Percentiles rank a stretch among this genome's conserved stretches.
These are phyloP conservation scores for Phytopythium ostracodes DNA, from an alignment of 352 stramenopile species.

Conservation along the genomic window DNA sequence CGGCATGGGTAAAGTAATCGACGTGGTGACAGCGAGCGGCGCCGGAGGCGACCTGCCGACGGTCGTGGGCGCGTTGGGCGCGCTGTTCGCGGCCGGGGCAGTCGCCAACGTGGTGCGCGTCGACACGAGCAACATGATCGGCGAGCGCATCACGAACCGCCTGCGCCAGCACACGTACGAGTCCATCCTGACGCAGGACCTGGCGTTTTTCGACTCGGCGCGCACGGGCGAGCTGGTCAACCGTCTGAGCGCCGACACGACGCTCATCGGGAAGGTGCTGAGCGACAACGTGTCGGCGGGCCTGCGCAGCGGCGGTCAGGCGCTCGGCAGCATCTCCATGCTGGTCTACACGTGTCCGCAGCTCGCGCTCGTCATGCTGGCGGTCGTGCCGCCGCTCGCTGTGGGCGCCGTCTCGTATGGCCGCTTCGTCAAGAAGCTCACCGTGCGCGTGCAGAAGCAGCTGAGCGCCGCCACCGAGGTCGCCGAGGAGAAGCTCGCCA, in stretches of 20 bases:
- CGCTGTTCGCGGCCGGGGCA: constrained; percentile 64
- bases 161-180: constrained; percentile 76
- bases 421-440: constrained; percentile 81
- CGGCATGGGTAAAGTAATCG: constrained; percentile 81
- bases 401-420: constrained; percentile 87
- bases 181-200: constrained; percentile 83
- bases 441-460: constrained; percentile 87
- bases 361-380: constrained; percentile 88
- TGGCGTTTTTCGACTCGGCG: constrained; percentile 89
- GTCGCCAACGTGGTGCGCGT: constrained; percentile 72
- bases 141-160: constrained; percentile 77
- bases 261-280: constrained; percentile 90
- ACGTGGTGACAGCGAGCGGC: constrained; percentile 50
- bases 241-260: constrained; percentile 87
- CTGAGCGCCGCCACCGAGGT: constrained; percentile 90
- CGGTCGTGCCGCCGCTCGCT: constrained; percentile 90
- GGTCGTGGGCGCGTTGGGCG: constrained; percentile 52
- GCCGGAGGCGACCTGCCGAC: constrained; percentile 35
- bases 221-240: constrained; percentile 91
- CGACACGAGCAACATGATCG: constrained; percentile 84
- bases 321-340: constrained; percentile 82
- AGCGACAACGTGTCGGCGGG: constrained; percentile 86
- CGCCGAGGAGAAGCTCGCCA: constrained; percentile 91
- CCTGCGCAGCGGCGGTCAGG: constrained; percentile 79
- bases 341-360: constrained; percentile 90